A percentile compares a stretch with the other conserved stretches of the same genome.
phyloP scores from a whole-genome alignment of 371 early-diverging fungal species.

The Mortierella sp. region DNA sequence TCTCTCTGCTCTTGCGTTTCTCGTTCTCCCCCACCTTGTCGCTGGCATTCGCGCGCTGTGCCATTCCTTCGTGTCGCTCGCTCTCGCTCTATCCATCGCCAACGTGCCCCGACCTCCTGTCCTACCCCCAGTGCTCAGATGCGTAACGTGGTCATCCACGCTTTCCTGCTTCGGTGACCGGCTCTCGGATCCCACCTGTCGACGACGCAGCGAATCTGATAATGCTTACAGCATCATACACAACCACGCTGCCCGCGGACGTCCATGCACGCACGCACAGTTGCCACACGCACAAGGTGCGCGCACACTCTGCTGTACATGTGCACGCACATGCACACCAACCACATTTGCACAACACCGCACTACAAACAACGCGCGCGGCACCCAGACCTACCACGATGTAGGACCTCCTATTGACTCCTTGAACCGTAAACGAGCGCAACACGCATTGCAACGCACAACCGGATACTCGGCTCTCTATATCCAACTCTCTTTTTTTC shows the following conservation, averaged over 20 bases:
- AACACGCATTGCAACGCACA: background rate
- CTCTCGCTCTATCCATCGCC: too few species aligned
- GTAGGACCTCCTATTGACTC: background rate
- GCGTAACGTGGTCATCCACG: too few species aligned
- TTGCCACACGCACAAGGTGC: too few species aligned
- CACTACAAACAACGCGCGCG: background rate
- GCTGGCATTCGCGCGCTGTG: background rate
- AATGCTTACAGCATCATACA: background rate
- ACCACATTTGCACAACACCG: background rate
- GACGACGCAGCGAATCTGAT: background rate
- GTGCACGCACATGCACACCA: background rate
- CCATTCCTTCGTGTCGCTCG: too few species aligned
- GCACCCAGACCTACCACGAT: background rate
- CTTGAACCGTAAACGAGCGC: background rate
- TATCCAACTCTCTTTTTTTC: background rate
- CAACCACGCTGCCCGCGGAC: background rate
- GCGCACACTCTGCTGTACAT: too few species aligned
- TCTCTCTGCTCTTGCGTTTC: background rate
- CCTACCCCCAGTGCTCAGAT: conserved; percentile 1
- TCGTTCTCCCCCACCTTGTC: background rate
- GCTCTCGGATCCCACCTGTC: background rate
- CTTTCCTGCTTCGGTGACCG: background rate
- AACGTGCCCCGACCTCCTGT: background rate
- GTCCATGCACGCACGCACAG: conserved; percentile 1
- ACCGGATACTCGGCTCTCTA: conserved; percentile 1